Evolutionary conservation across 495 filamentous ascomycete species (phyloP).

Genomic region (Bacidia rubella): DNA sequence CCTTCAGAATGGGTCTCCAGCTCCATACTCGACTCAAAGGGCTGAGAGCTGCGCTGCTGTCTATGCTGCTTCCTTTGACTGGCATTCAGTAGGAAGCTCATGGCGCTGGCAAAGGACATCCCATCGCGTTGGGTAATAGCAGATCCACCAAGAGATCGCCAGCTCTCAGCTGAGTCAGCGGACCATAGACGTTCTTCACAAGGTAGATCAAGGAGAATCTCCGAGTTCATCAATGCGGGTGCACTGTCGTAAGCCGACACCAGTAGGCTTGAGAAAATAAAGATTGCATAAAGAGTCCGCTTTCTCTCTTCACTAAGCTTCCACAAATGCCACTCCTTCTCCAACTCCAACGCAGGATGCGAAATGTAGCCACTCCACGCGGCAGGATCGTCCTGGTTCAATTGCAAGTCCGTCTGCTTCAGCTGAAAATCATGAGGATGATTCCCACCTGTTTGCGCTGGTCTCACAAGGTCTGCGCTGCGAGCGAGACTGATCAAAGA

Average conservation of each 20-base stretch:
- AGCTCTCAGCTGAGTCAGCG: conserved; percentile 65
- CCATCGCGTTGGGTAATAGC: conserved; percentile 49
- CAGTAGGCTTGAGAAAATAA: conserved; percentile 77
- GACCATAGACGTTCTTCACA: conserved; percentile 90
- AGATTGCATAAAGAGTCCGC: conserved; percentile 83
- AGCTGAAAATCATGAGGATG: conserved; percentile 1
- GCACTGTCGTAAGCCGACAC: conserved; percentile 88
- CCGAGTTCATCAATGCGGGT: conserved; percentile 84
- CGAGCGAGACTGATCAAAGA: conserved; percentile 83
- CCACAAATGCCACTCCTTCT: conserved; percentile 81
- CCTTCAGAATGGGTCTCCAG: conserved; percentile 40
- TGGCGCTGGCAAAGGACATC: conserved; percentile 58
- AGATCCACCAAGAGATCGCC: conserved; percentile 63
- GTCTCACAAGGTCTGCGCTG: conserved; percentile 60
- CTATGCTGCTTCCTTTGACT: conserved; percentile 58
- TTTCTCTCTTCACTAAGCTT: conserved; percentile 83
- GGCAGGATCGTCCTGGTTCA: conserved; percentile 17
- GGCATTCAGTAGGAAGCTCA: conserved; percentile 67
- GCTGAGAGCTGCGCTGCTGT: conserved; percentile 33
- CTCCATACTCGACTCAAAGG: conserved; percentile 32
- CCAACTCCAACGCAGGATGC: conserved; percentile 47
- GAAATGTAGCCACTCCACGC: conserved; percentile 16
- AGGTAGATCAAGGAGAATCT: conserved; percentile 79
- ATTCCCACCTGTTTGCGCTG: conserved; percentile 14
- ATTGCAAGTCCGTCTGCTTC: conserved; percentile 11